Conservation (phyloP, 306 rosid species). For the Calophaca sinica region DNA sequence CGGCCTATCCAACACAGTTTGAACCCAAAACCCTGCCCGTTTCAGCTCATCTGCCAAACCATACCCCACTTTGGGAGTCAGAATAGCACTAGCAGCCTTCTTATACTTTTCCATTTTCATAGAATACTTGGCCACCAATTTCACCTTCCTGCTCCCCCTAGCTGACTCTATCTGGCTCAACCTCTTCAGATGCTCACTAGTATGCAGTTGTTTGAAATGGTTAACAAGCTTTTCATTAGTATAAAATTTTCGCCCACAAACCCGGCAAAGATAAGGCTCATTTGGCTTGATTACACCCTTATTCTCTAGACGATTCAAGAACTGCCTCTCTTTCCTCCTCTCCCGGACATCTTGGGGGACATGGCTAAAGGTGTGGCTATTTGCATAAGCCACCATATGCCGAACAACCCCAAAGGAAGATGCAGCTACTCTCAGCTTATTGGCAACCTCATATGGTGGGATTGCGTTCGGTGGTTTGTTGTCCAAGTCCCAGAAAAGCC, state of each 20-base stretch:
- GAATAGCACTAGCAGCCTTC: constrained; percentile 65
- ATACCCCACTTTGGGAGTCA: constrained; percentile 68
- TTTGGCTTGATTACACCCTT: constrained; percentile 61
- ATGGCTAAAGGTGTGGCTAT: constrained; percentile 55
- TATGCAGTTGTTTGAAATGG: constrained; percentile 81
- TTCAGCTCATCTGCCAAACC: constrained; percentile 72
- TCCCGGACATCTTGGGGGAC: constrained; percentile 65
- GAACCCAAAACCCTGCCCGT: constrained; percentile 79
- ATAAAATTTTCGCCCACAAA: constrained; percentile 80
- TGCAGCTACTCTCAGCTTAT: constrained; percentile 68
- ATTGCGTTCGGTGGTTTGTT: constrained; percentile 79
- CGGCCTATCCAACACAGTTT: constrained; percentile 57
- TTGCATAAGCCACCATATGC: constrained; percentile 78
- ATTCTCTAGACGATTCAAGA: constrained; percentile 59
- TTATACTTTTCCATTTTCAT: constrained; percentile 90
- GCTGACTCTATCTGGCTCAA: constrained; percentile 80
- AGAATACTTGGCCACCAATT: constrained; percentile 76
- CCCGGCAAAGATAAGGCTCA: constrained; percentile 69
- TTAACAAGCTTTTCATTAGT: constrained; percentile 74
- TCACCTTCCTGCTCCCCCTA: constrained; percentile 73
- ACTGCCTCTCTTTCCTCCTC: constrained; percentile 58
- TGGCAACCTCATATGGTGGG: constrained; percentile 75
- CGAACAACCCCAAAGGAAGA: constrained; percentile 74
- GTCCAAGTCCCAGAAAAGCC: constrained; percentile 88
- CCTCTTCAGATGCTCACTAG: constrained; percentile 74